phyloP scores from a whole-genome alignment of 306 rosid genomes.

The Cicer chorassanicum region DNA sequence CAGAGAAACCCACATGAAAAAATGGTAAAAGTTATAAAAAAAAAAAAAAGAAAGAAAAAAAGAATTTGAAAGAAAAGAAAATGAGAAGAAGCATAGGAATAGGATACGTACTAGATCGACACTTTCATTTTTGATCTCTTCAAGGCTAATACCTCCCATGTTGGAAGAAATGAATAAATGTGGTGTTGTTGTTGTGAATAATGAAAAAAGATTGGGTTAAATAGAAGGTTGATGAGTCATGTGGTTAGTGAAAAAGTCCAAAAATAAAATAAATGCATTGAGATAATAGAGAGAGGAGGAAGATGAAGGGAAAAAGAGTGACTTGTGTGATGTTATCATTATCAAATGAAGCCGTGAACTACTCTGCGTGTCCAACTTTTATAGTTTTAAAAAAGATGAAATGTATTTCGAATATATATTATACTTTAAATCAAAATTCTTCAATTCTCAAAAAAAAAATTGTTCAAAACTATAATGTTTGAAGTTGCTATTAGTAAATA shows the following conservation, averaged over 20 bases:
- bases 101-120: constrained; percentile 73
- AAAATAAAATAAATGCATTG: constrained; percentile 44
- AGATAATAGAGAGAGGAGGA: neutral
- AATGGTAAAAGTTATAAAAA: neutral
- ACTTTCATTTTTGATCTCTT: constrained; percentile 80
- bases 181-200: neutral
- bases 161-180: neutral
- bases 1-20: neutral
- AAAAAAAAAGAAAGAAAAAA: no score
- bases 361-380: neutral
- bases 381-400: no score
- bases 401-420: no score
- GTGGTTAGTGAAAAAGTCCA: constrained; percentile 43
- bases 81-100: neutral
- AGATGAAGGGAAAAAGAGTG: neutral
- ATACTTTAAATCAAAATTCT: no score
- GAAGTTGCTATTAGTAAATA: no score
- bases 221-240: constrained; percentile 31
- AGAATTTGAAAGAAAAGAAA: no score
- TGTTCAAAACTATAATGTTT: no score
- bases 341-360: constrained; percentile 38
- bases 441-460: no score
- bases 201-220: constrained; percentile 13
- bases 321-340: neutral
- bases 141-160: constrained; percentile 77